A percentile compares a stretch with the other conserved stretches of the same genome.
Evolutionary conservation across 2,329 filamentous ascomycete species (phyloP).

Genomic region (Orbilia brochopaga): DNA sequence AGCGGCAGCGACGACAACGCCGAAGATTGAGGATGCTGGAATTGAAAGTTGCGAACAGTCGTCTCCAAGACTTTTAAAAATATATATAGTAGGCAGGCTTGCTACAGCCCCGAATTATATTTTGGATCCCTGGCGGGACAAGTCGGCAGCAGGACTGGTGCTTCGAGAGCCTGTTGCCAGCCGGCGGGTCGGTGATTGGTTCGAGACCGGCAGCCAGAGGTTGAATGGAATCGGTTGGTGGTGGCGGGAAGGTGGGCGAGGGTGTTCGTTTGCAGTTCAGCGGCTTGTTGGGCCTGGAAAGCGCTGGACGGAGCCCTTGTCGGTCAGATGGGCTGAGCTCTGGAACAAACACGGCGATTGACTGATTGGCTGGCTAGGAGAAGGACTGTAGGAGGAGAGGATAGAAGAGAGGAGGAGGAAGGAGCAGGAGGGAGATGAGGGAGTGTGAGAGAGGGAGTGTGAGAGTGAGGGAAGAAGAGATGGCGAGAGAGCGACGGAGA

Average conservation of each 20-base stretch:
- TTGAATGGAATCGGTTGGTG: conserved; percentile 8
- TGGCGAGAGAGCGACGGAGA: background rate
- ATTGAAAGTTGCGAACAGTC: background rate
- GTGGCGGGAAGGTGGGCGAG: conserved; percentile 17
- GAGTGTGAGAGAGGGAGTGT: background rate
- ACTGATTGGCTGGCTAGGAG: background rate
- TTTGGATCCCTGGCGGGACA: conserved; percentile 45
- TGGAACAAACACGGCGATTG: background rate
- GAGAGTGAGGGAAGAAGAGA: background rate
- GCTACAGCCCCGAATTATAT: conserved; percentile 27
- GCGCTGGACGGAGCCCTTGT: background rate
- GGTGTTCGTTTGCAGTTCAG: background rate
- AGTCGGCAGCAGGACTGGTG: conserved; percentile 41
- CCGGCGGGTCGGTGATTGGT: conserved; percentile 41
- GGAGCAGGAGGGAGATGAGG: background rate
- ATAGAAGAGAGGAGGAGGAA: background rate
- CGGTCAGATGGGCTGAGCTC: conserved; percentile 8
- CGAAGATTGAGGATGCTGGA: background rate
- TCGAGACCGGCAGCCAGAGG: conserved; percentile 35
- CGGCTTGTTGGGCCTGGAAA: background rate
- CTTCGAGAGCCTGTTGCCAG: conserved; percentile 37
- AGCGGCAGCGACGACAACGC: background rate
- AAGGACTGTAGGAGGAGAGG: background rate
- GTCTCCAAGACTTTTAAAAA: background rate
- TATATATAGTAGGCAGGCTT: background rate